phyloP scores from a whole-genome alignment of 1,139 yeast genomes.

The Suhomyces anneliseae region DNA sequence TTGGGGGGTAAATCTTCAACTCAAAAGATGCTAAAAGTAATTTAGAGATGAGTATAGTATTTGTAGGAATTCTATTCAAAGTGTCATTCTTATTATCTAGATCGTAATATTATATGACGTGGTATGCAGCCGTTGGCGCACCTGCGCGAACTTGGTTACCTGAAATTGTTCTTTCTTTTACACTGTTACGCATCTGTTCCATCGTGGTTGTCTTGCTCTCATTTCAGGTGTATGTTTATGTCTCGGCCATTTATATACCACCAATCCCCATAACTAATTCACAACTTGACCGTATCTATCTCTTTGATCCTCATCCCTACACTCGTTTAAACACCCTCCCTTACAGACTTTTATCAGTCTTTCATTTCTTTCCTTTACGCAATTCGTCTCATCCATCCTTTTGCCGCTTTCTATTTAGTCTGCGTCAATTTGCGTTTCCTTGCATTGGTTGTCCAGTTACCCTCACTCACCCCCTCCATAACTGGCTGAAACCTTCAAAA shows the following conservation, averaged over 20 bases:
- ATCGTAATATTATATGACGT: neutral
- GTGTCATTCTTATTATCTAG: neutral
- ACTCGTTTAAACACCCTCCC: neutral
- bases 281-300: too few species aligned
- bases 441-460: constrained; percentile 8
- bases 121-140: constrained; percentile 6
- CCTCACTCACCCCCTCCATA: constrained; percentile 5
- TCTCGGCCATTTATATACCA: constrained; percentile 1
- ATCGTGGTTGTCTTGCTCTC: constrained; percentile 1
- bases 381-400: neutral
- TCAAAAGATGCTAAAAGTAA: too few species aligned
- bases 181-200: neutral
- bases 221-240: constrained; percentile 7
- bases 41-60: too few species aligned
- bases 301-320: neutral
- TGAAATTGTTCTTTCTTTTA: constrained; percentile 3
- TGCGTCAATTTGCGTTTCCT: constrained; percentile 7
- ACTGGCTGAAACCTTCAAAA: constrained; percentile 7
- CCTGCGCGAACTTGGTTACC: constrained; percentile 4
- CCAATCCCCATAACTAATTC: neutral
- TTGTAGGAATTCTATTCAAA: too few species aligned
- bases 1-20: too few species aligned
- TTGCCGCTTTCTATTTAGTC: neutral
- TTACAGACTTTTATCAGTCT: neutral
- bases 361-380: neutral